A percentile compares a stretch with the other conserved stretches of the same genome.
These are phyloP conservation scores for Leishmania gerbilli DNA, from an alignment of 208 protist species.

Conservation along the genomic window DNA sequence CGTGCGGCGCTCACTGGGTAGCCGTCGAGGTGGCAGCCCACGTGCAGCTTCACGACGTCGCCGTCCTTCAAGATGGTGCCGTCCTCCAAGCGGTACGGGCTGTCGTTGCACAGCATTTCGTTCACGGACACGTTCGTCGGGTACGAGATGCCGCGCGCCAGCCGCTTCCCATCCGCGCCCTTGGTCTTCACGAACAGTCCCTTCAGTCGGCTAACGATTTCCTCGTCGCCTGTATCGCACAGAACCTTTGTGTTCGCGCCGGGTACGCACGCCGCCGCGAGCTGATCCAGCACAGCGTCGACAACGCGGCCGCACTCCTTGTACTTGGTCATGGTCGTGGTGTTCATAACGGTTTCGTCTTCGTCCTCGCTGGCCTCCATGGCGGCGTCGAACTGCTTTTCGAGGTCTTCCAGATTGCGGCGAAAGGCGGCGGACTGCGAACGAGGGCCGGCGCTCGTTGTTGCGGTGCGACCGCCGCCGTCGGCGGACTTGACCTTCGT, in stretches of 20 bases:
- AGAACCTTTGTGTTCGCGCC: conserved; percentile 81
- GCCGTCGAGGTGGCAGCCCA: conserved; percentile 98
- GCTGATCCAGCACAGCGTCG: conserved; percentile 89
- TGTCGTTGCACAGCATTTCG: conserved; percentile 96
- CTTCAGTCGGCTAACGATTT: conserved; percentile 48
- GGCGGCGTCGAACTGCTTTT: conserved; percentile 60
- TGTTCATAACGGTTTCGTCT: conserved; percentile 71
- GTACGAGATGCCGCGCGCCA: conserved; percentile 95
- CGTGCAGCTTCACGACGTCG: conserved; percentile 98
- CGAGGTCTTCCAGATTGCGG: conserved; percentile 50
- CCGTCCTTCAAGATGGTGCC: conserved; percentile 67
- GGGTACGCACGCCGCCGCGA: conserved; percentile 58
- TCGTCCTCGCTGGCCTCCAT: conserved; percentile 74
- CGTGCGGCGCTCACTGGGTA: conserved; percentile 95
- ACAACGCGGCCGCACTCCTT: conserved; percentile 89
- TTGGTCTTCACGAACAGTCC: conserved; percentile 75
- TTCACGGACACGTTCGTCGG: conserved; percentile 98
- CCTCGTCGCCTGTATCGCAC: conserved; percentile 71
- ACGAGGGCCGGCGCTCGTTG: conserved; percentile 9
- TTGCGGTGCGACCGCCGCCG: conserved; percentile 11
- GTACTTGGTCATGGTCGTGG: conserved; percentile 97
- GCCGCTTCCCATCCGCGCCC: conserved; percentile 53
- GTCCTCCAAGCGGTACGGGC: conserved; percentile 87
- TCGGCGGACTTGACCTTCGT: neutral
- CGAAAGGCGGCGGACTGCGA: conserved; percentile 45